Evolutionary conservation across 2,329 filamentous ascomycete genomes (phyloP).

Genomic region (Cladosporium sp.): DNA sequence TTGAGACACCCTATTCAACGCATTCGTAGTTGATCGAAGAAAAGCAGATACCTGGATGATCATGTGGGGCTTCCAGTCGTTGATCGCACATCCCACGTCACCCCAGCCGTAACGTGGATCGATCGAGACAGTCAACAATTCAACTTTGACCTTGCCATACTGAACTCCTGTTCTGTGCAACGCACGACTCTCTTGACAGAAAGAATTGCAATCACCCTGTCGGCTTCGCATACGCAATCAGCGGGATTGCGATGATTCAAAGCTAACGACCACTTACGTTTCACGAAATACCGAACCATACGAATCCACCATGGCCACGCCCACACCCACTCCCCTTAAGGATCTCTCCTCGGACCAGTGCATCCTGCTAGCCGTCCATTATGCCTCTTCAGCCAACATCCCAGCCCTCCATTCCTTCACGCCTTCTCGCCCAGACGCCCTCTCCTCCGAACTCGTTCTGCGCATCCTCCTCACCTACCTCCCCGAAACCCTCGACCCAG

Average conservation of each 20-base stretch:
- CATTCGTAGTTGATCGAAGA: no score
- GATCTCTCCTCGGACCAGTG: conserved; percentile 62
- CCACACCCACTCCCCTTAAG: conserved; percentile 13
- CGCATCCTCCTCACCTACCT: conserved; percentile 73
- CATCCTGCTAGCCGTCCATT: conserved; percentile 67
- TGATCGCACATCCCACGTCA: no score
- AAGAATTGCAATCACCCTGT: no score
- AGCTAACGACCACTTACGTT: background rate
- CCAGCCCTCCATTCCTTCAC: conserved; percentile 58
- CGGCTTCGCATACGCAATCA: background rate
- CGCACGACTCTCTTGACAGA: no score
- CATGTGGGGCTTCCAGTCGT: no score
- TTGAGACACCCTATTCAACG: no score
- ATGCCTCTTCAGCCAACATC: conserved; percentile 63
- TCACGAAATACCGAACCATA: background rate
- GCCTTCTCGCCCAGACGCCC: conserved; percentile 51
- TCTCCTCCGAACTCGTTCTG: conserved; percentile 63
- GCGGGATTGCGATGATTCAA: background rate
- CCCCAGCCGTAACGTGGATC: no score
- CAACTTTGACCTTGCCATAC: background rate
- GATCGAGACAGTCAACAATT: no score
- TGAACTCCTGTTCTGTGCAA: no score
- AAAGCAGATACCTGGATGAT: no score
- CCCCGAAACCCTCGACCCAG: conserved; percentile 64
- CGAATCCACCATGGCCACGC: background rate